Base-by-base conservation (phyloP, 441 rosid species). In the Breynia disticha region DNA sequence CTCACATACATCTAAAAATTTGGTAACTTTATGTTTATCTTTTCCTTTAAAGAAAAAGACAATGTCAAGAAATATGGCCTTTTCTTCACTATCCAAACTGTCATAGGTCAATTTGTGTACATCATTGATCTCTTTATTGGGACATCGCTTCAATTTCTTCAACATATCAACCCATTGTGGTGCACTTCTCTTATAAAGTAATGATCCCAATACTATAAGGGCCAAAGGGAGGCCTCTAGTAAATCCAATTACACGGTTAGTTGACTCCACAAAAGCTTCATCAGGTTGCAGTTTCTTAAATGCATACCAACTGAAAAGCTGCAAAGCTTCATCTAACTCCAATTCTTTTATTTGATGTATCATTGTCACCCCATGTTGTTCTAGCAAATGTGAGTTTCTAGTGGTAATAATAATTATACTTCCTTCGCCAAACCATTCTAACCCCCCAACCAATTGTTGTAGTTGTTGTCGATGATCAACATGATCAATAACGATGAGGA, bases 31-130 rank as follows among this genome's bases (percentile, higher is more conserved):
- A 49, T 61, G 47, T 50, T 39, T 65, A 15, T 61, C 67, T 51
- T 28, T 57, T 0, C 70, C 73, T 16, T 60, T 68, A n/a, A 65
- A 72, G 47, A 72, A 72, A 46, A 70, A 72, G 2, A 73, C 62
- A 55, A 68, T 72, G 35, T 72, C 68, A 54, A 68, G 61, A 57
- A 68, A 63, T 19, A 68, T 55, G 28, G 52, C 50, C 50, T 59
- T 63, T 50, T 55, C 54, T 15, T 41, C 10, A 37, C 19, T 49
- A 16, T 55, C 65, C 22, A 68, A 19, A 16, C 58, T 57, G 39
- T 68, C 62, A 12, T 42, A 59, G 38, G 68, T 54, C 44, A 50
- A 44, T 50, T 55, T 35, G 39, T 59, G 64, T 15, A 54, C 20
- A 16, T 59, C 46, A 21, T 21, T 19, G 14, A 68, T 46, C 12